phyloP scores from a whole-genome alignment of 768 basidiomycete genomes.

The Symmetrospora coprosmae region DNA sequence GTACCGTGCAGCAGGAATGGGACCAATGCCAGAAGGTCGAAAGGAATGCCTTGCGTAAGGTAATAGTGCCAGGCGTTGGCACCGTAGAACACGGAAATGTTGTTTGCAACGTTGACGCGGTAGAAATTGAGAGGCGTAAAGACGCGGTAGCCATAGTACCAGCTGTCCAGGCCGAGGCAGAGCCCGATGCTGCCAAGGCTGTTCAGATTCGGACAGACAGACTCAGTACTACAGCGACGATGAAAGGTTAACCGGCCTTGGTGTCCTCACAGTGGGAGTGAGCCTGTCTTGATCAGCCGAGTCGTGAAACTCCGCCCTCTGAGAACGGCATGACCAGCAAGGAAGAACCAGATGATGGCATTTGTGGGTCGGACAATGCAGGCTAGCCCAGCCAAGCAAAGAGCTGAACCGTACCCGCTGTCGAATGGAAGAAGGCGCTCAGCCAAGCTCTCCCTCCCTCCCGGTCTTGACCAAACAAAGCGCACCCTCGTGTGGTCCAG shows the following conservation, averaged over 20 bases:
- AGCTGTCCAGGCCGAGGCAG: constrained; percentile 48
- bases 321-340: constrained; percentile 39
- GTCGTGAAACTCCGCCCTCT: neutral
- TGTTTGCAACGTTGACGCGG: constrained; percentile 58
- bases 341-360: constrained; percentile 65
- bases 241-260: neutral
- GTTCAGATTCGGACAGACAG: constrained; percentile 46
- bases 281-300: neutral
- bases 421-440: neutral
- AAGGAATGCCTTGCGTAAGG: constrained; percentile 65
- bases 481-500: constrained; percentile 20
- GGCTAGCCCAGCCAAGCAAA: constrained; percentile 57
- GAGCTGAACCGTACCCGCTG: constrained; percentile 33
- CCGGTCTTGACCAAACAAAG: neutral
- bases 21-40: constrained; percentile 57
- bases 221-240: too few species aligned
- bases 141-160: constrained; percentile 52
- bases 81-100: constrained; percentile 84
- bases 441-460: too few species aligned
- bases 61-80: constrained; percentile 77
- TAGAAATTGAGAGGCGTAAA: constrained; percentile 74
- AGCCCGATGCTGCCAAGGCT: neutral
- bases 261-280: neutral
- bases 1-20: constrained; percentile 59
- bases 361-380: constrained; percentile 81